Percentiles rank a stretch among this genome's conserved stretches.
phyloP scores from a whole-genome alignment of 805 yeast genomes.

The Starmerella cellae region DNA sequence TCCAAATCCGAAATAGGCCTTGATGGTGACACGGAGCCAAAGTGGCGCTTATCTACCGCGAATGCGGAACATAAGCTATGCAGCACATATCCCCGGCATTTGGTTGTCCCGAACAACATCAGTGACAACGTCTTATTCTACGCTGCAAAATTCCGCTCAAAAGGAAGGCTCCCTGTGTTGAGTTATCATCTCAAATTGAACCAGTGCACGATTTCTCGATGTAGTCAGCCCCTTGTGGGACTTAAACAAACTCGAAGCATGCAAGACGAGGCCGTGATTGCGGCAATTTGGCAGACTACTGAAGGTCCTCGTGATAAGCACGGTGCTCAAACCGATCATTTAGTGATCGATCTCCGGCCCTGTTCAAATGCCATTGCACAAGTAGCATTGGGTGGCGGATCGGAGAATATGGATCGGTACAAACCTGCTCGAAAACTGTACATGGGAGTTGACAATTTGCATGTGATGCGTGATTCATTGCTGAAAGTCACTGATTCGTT shows the following conservation, averaged over 20 bases:
- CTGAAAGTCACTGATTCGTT: conserved; percentile 48
- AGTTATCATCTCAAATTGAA: conserved; percentile 58
- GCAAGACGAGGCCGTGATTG: conserved; percentile 77
- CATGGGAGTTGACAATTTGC: conserved; percentile 87
- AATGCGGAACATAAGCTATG: conserved; percentile 48
- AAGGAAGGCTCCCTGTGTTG: conserved; percentile 68
- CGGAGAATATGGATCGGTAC: conserved; percentile 84
- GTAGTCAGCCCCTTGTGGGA: conserved; percentile 90
- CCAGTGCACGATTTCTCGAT: conserved; percentile 62
- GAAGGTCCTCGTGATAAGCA: conserved; percentile 23
- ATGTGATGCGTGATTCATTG: conserved; percentile 81
- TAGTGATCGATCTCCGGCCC: conserved; percentile 87
- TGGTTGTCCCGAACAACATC: conserved; percentile 62
- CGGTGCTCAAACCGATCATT: conserved; percentile 36
- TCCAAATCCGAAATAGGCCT: not conserved
- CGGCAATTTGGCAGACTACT: conserved; percentile 59
- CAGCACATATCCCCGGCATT: conserved; percentile 54
- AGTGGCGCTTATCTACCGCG: conserved; percentile 60
- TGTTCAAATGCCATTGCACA: conserved; percentile 92
- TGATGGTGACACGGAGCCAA: conserved; percentile 18
- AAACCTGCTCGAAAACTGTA: conserved; percentile 56
- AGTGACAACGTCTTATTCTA: conserved; percentile 74
- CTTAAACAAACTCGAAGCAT: conserved; percentile 72
- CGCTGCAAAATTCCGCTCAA: conserved; percentile 76
- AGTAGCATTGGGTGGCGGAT: conserved; percentile 95